Percentiles rank a stretch among this genome's conserved stretches.
Conservation (phyloP, 495 filamentous ascomycete genomes). For the Achaetomiella virescens region DNA sequence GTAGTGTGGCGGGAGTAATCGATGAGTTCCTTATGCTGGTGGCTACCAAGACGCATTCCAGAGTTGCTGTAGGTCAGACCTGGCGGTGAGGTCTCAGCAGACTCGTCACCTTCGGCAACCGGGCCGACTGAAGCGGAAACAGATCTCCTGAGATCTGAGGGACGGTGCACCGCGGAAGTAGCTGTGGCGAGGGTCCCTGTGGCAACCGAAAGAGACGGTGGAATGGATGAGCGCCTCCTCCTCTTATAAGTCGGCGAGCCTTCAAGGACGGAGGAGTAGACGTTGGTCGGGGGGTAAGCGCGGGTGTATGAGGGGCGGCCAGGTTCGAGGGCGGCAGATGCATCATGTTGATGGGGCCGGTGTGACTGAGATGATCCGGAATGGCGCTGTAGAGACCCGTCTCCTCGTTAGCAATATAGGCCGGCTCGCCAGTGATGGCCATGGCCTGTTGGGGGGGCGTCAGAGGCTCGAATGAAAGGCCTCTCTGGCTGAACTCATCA, state of each 20-base stretch:
- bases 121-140: conserved; percentile 86
- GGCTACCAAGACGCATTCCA: conserved; percentile 45
- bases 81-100: conserved; percentile 61
- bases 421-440: conserved; percentile 73
- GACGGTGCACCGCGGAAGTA: conserved; percentile 54
- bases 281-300: conserved; percentile 65
- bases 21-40: conserved; percentile 71
- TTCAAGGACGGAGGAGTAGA: conserved; percentile 93
- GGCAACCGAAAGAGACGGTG: conserved; percentile 61
- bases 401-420: conserved; percentile 96
- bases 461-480: conserved; percentile 91
- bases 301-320: conserved; percentile 70
- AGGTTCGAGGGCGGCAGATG: conserved; percentile 84
- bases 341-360: conserved; percentile 72
- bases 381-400: conserved; percentile 92
- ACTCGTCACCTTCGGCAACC: conserved; percentile 69
- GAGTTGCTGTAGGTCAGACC: conserved; percentile 61
- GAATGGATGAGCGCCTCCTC: conserved; percentile 83
- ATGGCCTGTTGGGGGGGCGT: conserved; percentile 88
- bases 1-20: conserved; percentile 85
- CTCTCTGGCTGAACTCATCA: conserved; percentile 95
- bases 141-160: conserved; percentile 84
- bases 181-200: conserved; percentile 54
- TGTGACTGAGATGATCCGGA: conserved; percentile 61
- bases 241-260: conserved; percentile 98